Evolutionary conservation across 2,329 filamentous ascomycete species (phyloP), one percentile per base, ranked within the genome.

Genomic region (Fusarium pilosicola): DNA sequence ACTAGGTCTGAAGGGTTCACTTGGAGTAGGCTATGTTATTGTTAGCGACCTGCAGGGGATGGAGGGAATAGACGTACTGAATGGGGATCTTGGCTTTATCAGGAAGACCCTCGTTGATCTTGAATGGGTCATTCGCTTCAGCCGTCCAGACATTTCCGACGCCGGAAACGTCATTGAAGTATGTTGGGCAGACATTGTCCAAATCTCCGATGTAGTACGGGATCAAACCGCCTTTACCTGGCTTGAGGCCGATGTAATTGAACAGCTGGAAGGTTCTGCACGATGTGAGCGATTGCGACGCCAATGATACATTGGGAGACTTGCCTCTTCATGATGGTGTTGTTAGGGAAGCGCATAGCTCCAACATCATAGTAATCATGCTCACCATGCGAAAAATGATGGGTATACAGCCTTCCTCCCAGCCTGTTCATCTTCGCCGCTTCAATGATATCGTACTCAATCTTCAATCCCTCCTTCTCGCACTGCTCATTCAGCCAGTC

Each of bases 321-420:
- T 20, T 12, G 72, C 75, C 74, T 70, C 18, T 63, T 68, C 76
- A 77, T 78, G 30, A 76, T 65, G 4, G 51, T 32, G n/a, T 79
- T 83, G 11, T 82, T 74, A 0, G 83, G 83, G 44, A 82, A 84
- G 8, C 83, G 68, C 84, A 85, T 85, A 0, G 83, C 84, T 7
- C 83, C 83, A 12, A 84, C 78, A 62, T 84, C 83, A 59, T 80
- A 71, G 17, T 77, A 77, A 6, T 77, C 71, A 10, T 78, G 73
- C 3, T 34, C 15, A 1, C 57, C 45, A 3, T 68, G 18, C 2
- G 63, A 55, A 55, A 85, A 84, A 3, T 74, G 61, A 24, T 84
- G 75, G 0, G 83, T 83, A 57, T 77, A 84, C 8, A 84, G 71
- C 2, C 83, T 74, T 2, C 83, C 82, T n/a, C 83, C 83, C 6